Evolutionary conservation across 2,329 filamentous ascomycete genomes (phyloP).

Genomic region (Dendrostoma leiphaemia): DNA sequence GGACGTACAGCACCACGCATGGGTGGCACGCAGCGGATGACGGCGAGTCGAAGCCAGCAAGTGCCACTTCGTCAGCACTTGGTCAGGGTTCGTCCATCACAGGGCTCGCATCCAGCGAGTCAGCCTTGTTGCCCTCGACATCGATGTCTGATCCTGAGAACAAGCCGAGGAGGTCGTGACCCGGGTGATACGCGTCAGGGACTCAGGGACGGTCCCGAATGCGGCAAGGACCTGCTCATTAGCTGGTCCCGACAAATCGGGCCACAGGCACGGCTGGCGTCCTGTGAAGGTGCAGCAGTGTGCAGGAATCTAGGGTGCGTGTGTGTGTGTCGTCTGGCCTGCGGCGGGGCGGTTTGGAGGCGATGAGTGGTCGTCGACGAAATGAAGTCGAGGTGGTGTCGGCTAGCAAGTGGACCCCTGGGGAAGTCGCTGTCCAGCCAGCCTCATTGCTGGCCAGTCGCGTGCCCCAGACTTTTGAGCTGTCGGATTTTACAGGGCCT

Average conservation of each 20-base stretch:
- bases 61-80: background rate
- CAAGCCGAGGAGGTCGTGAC: background rate
- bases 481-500: background rate
- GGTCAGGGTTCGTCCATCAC: too few species aligned
- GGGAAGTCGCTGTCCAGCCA: background rate
- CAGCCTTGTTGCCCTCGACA: too few species aligned
- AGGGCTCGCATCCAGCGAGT: background rate
- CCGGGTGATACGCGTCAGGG: background rate
- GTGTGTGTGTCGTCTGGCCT: conserved; percentile 10
- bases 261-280: background rate
- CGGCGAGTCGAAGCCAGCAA: too few species aligned
- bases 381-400: conserved; percentile 2
- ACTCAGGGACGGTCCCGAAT: background rate
- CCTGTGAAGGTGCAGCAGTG: background rate
- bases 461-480: background rate
- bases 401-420: background rate
- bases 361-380: conserved; percentile 12
- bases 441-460: background rate
- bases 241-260: conserved; percentile 4
- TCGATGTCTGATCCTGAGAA: background rate
- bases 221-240: background rate
- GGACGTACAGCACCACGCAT: too few species aligned
- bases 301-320: background rate
- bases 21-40: too few species aligned
- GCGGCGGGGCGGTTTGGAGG: background rate